These are phyloP conservation scores for Triticum timopheevii DNA, from an alignment of 176 grass and related monocot genomes.

Conservation along the genomic window DNA sequence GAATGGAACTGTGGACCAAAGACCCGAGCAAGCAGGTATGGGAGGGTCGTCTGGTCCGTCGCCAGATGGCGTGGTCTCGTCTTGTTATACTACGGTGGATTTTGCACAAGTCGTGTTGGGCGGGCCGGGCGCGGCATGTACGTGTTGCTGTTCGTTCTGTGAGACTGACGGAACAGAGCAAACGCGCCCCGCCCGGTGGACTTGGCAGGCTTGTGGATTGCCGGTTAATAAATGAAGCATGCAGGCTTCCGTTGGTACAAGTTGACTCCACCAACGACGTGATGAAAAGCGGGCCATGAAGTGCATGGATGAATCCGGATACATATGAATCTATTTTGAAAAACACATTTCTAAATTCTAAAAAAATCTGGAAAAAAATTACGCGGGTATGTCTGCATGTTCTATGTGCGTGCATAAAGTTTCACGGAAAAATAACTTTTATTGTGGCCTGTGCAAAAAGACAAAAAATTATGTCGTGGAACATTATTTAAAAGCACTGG, in stretches of 20 bases:
- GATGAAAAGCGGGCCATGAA: too few species aligned
- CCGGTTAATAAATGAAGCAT: neutral
- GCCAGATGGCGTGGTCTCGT: constrained; percentile 7
- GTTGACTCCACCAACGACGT: constrained; percentile 6
- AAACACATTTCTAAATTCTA: too few species aligned
- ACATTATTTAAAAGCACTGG: too few species aligned
- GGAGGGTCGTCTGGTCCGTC: neutral
- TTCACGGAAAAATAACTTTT: too few species aligned
- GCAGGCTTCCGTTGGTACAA: constrained; percentile 18
- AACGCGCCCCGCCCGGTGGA: constrained; percentile 7
- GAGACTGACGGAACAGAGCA: neutral
- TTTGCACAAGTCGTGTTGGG: constrained; percentile 21
- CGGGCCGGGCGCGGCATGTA: constrained; percentile 15
- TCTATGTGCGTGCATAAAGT: too few species aligned
- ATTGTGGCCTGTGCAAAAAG: too few species aligned
- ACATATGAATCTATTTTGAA: too few species aligned
- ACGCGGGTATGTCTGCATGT: too few species aligned
- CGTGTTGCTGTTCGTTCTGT: neutral
- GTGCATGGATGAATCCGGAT: too few species aligned
- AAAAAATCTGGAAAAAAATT: too few species aligned
- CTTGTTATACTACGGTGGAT: constrained; percentile 19
- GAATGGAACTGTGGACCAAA: neutral
- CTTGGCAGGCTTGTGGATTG: neutral
- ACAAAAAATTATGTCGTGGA: too few species aligned
- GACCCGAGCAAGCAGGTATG: neutral